phyloP scores from a whole-genome alignment of 2,329 filamentous ascomycete genomes.

The Alternaria incomplexa region DNA sequence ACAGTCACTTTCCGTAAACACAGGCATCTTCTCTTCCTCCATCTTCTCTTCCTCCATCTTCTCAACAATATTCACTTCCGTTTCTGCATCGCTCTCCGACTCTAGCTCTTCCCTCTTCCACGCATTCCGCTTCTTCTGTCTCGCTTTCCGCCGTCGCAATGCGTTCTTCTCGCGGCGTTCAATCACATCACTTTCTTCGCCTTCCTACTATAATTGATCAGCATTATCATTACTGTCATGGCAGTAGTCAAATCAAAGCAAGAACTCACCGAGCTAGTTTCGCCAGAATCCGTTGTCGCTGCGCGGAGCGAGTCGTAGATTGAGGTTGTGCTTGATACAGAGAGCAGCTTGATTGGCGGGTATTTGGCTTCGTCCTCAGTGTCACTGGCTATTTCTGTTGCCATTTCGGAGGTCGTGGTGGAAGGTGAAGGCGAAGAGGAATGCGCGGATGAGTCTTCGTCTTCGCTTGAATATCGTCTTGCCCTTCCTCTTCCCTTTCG shows the following conservation, averaged over 20 bases:
- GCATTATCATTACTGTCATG: background rate
- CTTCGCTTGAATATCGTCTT: background rate
- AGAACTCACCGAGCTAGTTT: background rate
- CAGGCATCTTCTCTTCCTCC: background rate
- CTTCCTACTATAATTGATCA: background rate
- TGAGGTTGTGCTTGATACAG: background rate
- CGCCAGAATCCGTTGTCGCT: background rate
- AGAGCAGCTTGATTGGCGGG: background rate
- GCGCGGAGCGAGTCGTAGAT: background rate
- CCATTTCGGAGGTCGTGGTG: background rate
- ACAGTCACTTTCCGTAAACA: background rate
- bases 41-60: background rate
- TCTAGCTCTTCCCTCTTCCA: background rate
- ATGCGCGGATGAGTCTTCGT: too few species aligned
- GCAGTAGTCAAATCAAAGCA: background rate
- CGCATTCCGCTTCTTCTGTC: background rate
- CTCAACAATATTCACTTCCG: background rate
- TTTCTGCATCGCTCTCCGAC: background rate
- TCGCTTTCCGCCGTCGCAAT: background rate
- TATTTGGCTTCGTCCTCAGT: background rate
- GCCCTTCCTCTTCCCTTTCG: background rate
- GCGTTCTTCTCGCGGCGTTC: constrained; percentile 3
- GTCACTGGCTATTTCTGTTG: background rate
- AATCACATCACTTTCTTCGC: constrained; percentile 3
- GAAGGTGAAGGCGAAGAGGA: background rate